A percentile compares a stretch with the other conserved stretches of the same genome.
These are phyloP conservation scores for Beauveria brongniartii DNA, from an alignment of 2,329 filamentous ascomycete species.

Conservation along the genomic window DNA sequence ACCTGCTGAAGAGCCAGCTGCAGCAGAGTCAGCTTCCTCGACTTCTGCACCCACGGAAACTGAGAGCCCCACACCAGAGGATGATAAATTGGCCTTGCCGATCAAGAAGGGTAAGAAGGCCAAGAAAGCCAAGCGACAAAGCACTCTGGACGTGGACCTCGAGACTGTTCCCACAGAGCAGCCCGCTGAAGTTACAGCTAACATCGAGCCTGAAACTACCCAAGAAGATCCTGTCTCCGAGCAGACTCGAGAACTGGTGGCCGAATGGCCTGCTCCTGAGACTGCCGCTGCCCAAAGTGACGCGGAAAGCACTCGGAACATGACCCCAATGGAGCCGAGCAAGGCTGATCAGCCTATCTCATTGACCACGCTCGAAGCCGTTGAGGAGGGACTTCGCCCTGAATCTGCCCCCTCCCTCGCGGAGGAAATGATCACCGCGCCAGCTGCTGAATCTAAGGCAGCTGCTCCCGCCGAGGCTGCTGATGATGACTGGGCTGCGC, in stretches of 20 bases:
- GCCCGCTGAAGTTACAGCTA: neutral
- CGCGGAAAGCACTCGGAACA: constrained; percentile 12
- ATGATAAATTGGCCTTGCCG: constrained; percentile 24
- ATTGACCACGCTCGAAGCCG: neutral
- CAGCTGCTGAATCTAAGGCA: neutral
- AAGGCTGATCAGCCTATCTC: constrained; percentile 15
- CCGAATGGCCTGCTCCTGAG: neutral
- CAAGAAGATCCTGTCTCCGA: neutral
- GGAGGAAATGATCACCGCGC: neutral
- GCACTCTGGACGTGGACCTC: neutral
- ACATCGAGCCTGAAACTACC: neutral
- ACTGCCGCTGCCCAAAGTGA: constrained; percentile 19
- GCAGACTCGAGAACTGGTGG: neutral
- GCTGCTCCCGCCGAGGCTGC: neutral
- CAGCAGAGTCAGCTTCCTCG: neutral
- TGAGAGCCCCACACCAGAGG: constrained; percentile 13
- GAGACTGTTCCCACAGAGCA: neutral
- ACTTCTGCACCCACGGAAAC: neutral
- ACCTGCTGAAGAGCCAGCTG: neutral
- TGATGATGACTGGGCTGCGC: constrained; percentile 13
- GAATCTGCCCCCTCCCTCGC: neutral
- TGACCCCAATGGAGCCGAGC: constrained; percentile 24
- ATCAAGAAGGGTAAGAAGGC: constrained; percentile 39
- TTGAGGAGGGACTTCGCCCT: neutral
- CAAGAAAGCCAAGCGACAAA: constrained; percentile 20